Evolutionary conservation across 345 rosid species (phyloP).

Genomic region (Populus deltoides): DNA sequence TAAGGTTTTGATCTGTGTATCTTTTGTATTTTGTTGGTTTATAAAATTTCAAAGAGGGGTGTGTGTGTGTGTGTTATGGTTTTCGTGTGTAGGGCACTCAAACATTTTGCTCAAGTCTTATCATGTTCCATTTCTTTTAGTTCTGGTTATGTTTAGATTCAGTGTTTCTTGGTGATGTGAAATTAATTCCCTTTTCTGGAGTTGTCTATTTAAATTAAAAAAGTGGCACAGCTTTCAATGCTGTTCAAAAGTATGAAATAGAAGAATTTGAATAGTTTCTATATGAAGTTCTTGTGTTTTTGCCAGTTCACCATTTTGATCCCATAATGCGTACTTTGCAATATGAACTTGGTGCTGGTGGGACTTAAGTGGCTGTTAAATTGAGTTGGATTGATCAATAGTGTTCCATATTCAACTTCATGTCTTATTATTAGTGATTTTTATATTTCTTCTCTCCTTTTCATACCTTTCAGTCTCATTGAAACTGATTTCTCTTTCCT

Average conservation of each 20-base stretch:
- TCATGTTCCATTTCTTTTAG: background rate
- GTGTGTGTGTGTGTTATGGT: background rate
- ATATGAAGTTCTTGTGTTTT: background rate
- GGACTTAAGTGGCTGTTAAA: background rate
- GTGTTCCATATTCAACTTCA: background rate
- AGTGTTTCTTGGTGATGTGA: background rate
- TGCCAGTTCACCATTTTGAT: background rate
- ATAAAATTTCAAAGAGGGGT: too few species aligned
- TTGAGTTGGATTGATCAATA: background rate
- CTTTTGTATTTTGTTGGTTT: background rate
- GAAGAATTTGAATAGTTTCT: background rate
- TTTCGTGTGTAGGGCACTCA: background rate
- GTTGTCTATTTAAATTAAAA: background rate
- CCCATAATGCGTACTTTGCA: background rate
- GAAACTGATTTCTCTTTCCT: background rate
- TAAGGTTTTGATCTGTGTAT: conserved; percentile 8
- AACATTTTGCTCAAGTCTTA: background rate
- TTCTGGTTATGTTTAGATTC: background rate
- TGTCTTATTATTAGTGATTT: background rate
- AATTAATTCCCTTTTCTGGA: background rate
- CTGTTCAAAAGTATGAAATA: background rate
- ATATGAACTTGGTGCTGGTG: background rate
- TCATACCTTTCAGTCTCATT: background rate
- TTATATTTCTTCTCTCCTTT: background rate
- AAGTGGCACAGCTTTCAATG: background rate